phyloP scores from a whole-genome alignment of 139 green algal genomes.

The Pseudopediastrum boryanum region DNA sequence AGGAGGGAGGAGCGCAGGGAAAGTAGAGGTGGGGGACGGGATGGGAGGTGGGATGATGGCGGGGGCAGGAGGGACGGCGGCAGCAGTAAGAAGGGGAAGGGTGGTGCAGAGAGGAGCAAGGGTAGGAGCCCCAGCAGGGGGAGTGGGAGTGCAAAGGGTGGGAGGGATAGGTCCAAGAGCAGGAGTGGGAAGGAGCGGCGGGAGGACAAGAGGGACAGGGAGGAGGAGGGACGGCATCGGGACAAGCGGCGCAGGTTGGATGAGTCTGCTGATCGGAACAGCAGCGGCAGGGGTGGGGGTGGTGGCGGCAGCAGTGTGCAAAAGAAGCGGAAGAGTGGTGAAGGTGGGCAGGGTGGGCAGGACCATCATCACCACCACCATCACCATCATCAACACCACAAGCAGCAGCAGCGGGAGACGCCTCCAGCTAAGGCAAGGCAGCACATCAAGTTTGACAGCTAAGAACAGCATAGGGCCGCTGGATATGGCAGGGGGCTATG shows the following conservation, averaged over 20 bases:
- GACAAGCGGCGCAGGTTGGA: background rate
- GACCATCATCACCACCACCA: too few relatives aligned
- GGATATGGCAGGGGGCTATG: too few relatives aligned
- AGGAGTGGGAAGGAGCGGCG: conserved; percentile 4
- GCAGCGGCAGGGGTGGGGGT: background rate
- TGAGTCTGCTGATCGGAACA: background rate
- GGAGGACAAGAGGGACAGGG: background rate
- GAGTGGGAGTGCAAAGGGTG: conserved; percentile 1
- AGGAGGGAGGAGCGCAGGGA: background rate
- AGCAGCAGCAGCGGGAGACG: too few relatives aligned
- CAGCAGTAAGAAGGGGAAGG: conserved; percentile 16
- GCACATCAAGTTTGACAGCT: too few relatives aligned
- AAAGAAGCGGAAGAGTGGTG: too few relatives aligned
- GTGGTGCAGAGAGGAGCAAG: background rate
- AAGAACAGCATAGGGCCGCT: too few relatives aligned
- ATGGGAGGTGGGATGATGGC: background rate
- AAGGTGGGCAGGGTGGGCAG: too few relatives aligned
- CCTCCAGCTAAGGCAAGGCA: too few relatives aligned
- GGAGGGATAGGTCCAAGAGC: background rate
- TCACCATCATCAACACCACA: too few relatives aligned
- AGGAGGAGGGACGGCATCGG: background rate
- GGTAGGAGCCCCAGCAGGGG: background rate
- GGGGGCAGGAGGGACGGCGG: background rate
- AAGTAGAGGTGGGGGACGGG: background rate
- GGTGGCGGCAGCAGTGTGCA: background rate